phyloP scores from a whole-genome alignment of 2,329 filamentous ascomycete genomes.

The Pseudogymnoascus sp. region DNA sequence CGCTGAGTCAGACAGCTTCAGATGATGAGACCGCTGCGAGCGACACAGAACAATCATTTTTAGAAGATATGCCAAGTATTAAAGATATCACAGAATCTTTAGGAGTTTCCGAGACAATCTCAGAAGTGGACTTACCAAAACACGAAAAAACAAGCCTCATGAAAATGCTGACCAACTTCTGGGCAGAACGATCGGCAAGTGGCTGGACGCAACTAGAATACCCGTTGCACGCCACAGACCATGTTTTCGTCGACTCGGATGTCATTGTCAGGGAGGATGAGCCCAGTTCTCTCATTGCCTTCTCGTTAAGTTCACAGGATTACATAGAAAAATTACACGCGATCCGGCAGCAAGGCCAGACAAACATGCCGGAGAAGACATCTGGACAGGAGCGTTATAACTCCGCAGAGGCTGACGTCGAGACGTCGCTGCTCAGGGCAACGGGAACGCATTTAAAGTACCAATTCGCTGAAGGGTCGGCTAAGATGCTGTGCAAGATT shows the following conservation, averaged over 20 bases:
- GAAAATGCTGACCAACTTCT: slow-evolving; percentile 95
- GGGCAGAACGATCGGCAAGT: slow-evolving; percentile 94
- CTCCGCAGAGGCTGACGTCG: slow-evolving; percentile 63
- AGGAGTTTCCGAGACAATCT: slow-evolving; percentile 44
- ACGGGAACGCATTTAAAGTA: slow-evolving; percentile 94
- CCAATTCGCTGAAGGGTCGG: slow-evolving; percentile 88
- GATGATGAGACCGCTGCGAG: slow-evolving; percentile 63
- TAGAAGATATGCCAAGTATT: slow-evolving; percentile 60
- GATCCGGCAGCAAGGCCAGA: slow-evolving; percentile 49
- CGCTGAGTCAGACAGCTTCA: slow-evolving; percentile 52
- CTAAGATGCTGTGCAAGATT: slow-evolving; percentile 94
- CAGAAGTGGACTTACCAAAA: slow-evolving; percentile 71
- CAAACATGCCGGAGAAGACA: slow-evolving; percentile 22
- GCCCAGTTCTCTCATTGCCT: slow-evolving; percentile 90
- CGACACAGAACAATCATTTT: slow-evolving; percentile 62
- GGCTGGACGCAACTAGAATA: slow-evolving; percentile 92
- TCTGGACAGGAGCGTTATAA: neutral
- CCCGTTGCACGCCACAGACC: slow-evolving; percentile 77
- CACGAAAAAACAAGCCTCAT: slow-evolving; percentile 90
- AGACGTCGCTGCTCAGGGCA: slow-evolving; percentile 74
- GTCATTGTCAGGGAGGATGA: slow-evolving; percentile 97
- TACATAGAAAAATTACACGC: slow-evolving; percentile 73
- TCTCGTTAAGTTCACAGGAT: slow-evolving; percentile 80
- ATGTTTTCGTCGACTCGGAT: slow-evolving; percentile 94
- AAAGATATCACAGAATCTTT: slow-evolving; percentile 57